A percentile compares a stretch with the other conserved stretches of the same genome.
These are phyloP conservation scores for Sporothrix inflata DNA, from an alignment of 2,329 filamentous ascomycete species.

Conservation along the genomic window DNA sequence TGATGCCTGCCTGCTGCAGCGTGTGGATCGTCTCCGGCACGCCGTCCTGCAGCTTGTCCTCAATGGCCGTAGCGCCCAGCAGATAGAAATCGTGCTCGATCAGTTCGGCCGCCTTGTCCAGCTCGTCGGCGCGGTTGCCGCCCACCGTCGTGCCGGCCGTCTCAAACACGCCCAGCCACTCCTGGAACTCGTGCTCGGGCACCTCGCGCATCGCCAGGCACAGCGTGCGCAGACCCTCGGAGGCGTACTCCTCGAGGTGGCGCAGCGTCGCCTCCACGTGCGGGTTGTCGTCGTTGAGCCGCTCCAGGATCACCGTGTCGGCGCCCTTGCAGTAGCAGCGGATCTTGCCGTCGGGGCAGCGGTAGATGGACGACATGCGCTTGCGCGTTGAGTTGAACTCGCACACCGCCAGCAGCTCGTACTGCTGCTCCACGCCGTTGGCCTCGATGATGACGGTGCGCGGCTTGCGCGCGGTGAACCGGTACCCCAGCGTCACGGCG, in stretches of 20 bases:
- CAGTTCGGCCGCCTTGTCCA: slow-evolving; percentile 95
- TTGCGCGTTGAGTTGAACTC: slow-evolving; percentile 99
- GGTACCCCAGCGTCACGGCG: slow-evolving; percentile 82
- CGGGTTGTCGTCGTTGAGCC: slow-evolving; percentile 79
- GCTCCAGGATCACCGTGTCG: slow-evolving; percentile 95
- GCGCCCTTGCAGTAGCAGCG: slow-evolving; percentile 94
- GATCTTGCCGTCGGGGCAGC: slow-evolving; percentile 94
- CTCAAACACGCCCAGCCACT: slow-evolving; percentile 87
- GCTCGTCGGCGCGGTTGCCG: slow-evolving; percentile 88
- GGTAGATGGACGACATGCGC: slow-evolving; percentile 96
- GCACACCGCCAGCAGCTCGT: slow-evolving; percentile 92
- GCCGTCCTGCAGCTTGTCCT: slow-evolving; percentile 94
- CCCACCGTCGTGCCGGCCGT: slow-evolving; percentile 86
- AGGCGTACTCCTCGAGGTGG: slow-evolving; percentile 98
- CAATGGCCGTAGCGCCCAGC: slow-evolving; percentile 93
- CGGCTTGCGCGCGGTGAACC: slow-evolving; percentile 88
- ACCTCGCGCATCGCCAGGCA: slow-evolving; percentile 95
- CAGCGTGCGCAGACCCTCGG: slow-evolving; percentile 90
- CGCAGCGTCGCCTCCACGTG: slow-evolving; percentile 87
- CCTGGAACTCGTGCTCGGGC: slow-evolving; percentile 82
- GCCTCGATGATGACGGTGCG: slow-evolving; percentile 82
- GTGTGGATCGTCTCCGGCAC: slow-evolving; percentile 98
- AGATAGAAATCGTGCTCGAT: slow-evolving; percentile 92
- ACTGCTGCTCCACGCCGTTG: slow-evolving; percentile 73
- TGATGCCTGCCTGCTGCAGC: slow-evolving; percentile 93